Evolutionary conservation across 257 asterid genomes (phyloP).

Genomic region (Nyctanthes arbortristis): DNA sequence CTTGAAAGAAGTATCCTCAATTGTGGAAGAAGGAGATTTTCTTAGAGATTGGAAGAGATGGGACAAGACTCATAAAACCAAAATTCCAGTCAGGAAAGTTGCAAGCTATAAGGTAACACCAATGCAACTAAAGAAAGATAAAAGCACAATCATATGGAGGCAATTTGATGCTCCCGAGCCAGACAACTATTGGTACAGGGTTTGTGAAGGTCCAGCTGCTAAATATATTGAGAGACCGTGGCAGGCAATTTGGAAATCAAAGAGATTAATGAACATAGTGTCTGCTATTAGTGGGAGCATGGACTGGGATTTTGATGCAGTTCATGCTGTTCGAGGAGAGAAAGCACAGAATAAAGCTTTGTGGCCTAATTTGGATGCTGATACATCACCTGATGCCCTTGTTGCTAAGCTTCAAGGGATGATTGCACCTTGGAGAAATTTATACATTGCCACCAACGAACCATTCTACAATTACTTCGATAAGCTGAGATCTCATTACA

Average conservation of each 20-base stretch:
- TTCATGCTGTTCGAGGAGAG: constrained; percentile 84
- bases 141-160: constrained; percentile 74
- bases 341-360: constrained; percentile 68
- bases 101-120: constrained; percentile 69
- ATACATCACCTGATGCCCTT: constrained; percentile 83
- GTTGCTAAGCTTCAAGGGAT: constrained; percentile 57
- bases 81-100: constrained; percentile 64
- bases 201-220: constrained; percentile 87
- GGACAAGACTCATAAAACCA: constrained; percentile 65
- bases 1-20: constrained; percentile 69
- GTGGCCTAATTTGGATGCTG: constrained; percentile 86
- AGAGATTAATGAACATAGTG: constrained; percentile 89
- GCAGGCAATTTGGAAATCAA: constrained; percentile 87
- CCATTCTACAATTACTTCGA: constrained; percentile 82
- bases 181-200: constrained; percentile 92
- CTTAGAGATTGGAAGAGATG: constrained; percentile 74
- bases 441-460: constrained; percentile 87
- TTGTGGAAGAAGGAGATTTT: constrained; percentile 82
- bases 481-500: constrained; percentile 86
- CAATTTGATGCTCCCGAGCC: constrained; percentile 82
- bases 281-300: constrained; percentile 87
- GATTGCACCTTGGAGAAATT: constrained; percentile 72
- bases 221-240: constrained; percentile 85
- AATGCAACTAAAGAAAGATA: constrained; percentile 67
- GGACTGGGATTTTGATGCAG: constrained; percentile 99